Percentiles rank a stretch among this genome's conserved stretches.
Conservation (phyloP, 257 asterid genomes). For the Solanum rostratum region DNA sequence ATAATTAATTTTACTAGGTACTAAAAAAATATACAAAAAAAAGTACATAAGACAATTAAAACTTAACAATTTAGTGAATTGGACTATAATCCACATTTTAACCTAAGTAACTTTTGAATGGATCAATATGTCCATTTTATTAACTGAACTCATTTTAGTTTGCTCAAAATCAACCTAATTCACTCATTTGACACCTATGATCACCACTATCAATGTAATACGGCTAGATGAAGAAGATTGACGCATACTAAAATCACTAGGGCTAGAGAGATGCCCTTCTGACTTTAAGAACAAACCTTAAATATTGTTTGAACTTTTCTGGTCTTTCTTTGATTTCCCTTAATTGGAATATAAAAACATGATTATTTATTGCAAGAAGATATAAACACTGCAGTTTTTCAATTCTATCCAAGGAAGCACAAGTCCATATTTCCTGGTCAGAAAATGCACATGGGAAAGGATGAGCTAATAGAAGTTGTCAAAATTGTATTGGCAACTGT, state of each 20-base stretch:
- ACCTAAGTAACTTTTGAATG: too few species aligned
- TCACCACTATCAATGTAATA: background rate
- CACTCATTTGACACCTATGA: too few species aligned
- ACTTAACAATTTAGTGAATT: too few species aligned
- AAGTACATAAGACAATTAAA: too few species aligned
- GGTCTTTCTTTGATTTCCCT: background rate
- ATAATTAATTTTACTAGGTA: too few species aligned
- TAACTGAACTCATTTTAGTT: too few species aligned
- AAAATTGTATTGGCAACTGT: background rate
- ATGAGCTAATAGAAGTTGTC: background rate
- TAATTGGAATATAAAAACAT: background rate
- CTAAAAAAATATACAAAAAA: too few species aligned
- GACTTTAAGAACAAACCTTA: too few species aligned
- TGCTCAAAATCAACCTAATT: background rate
- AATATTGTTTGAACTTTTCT: background rate
- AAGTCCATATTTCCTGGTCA: background rate
- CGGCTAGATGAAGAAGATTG: background rate
- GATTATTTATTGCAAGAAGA: background rate
- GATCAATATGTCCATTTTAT: too few species aligned
- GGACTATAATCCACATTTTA: too few species aligned
- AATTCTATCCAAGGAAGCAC: background rate
- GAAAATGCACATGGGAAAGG: slow-evolving; percentile 1
- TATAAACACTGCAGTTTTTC: background rate
- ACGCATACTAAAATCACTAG: background rate
- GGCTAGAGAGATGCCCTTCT: background rate